Conservation (phyloP, 2,329 filamentous ascomycete genomes). For the Exophiala sideris region DNA sequence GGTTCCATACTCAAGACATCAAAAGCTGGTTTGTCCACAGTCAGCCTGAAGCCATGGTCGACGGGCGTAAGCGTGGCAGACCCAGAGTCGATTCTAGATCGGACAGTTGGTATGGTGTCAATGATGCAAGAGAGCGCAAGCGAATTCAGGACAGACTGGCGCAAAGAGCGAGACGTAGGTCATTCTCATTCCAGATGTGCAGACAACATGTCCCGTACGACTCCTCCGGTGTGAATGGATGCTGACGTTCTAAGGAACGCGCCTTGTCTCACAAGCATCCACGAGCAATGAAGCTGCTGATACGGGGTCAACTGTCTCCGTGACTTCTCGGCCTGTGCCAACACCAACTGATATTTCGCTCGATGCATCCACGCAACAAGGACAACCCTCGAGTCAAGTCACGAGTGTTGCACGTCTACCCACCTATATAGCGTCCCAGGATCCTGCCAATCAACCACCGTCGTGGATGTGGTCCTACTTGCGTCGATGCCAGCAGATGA, state of each 20-base stretch:
- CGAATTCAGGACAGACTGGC: conserved; percentile 39
- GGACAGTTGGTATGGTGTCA: conserved; percentile 32
- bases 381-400: too few species aligned
- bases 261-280: neutral
- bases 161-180: conserved; percentile 35
- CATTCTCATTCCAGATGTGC: too few species aligned
- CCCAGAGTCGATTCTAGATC: neutral
- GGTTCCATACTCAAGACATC: too few species aligned
- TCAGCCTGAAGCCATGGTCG: neutral
- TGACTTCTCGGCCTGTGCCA: too few species aligned
- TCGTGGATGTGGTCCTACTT: neutral
- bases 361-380: too few species aligned
- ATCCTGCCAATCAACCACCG: neutral
- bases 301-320: too few species aligned
- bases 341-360: too few species aligned
- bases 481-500: neutral
- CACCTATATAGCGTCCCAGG: too few species aligned
- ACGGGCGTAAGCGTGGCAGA: neutral
- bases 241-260: neutral
- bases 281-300: too few species aligned
- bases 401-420: too few species aligned
- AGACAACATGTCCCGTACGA: neutral
- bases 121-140: conserved; percentile 37
- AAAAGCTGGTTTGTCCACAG: too few species aligned
- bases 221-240: neutral